Evolutionary conservation across 2,329 filamentous ascomycete species (phyloP), one percentile per base, ranked within the genome.

Genomic region (Fusarium fujikuroi): DNA sequence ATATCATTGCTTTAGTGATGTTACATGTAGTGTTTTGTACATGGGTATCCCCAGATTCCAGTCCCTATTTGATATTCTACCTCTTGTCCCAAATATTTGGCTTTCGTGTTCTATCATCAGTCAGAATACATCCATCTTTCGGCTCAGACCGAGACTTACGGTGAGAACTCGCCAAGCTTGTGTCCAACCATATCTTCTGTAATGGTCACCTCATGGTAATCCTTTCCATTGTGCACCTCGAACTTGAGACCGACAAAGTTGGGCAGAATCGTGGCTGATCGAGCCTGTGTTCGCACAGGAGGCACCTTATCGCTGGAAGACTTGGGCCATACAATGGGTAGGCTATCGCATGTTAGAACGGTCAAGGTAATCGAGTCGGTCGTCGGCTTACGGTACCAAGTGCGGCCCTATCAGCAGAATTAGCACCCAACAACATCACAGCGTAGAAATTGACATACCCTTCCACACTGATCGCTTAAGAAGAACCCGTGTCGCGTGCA

Each of bases 161-260:
- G 86, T 71, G 94, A 91, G 82, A 97, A 98, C 84, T 98, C 95
- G 77, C 95, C 95, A 76, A 98, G 87, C 85, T 97, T 98, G 83
- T 96, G 93, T 60, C 95, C 95, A 56, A 98, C 95, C 95, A 98
- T 98, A 79, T 97, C 93, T 81, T 97, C 95, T 21, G 95, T 97
- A 72, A 98, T 93, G 74, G 87, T 88, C 61, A 97, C 88, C 76
- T 96, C 93, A 77, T 92, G 85, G 83, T 97, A 97, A 37, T 88
- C 89, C 85, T 96, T 97, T 79, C 95, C 95, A 81, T 97, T 97
- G 85, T 98, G 92, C 67, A 98, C 90, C 83, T 95, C 92, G 83
- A 98, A 98, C 81, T 91, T 92, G 78, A 97, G 85, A 19, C 95
- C 95, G 60, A 98, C 94, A 81, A 97, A 97, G 83, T 93, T 97